Conservation (phyloP, 306 rosid genomes). For the Elaeagnus macrophylla region DNA sequence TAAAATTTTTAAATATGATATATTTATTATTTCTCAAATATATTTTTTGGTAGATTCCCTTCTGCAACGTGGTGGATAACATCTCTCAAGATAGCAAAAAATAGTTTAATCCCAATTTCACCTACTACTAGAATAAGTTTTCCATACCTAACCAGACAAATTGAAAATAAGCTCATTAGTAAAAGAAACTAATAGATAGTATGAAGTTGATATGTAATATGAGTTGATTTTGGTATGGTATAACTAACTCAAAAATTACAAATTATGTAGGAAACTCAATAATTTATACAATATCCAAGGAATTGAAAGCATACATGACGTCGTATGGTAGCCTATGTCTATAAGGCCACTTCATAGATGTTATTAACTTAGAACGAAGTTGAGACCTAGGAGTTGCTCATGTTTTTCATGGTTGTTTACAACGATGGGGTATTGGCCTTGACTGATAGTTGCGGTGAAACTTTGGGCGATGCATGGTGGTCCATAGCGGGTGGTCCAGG, state of each 20-base stretch:
- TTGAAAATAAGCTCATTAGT: constrained; percentile 9
- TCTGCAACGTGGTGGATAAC: constrained; percentile 66
- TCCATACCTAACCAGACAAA: constrained; percentile 57
- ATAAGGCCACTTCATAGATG: constrained; percentile 88
- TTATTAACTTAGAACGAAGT: constrained; percentile 33
- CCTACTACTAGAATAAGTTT: constrained; percentile 86
- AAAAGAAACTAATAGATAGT: constrained; percentile 1
- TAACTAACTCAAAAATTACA: not conserved
- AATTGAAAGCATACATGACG: constrained; percentile 46
- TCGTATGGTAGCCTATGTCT: constrained; percentile 86
- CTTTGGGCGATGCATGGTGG: too few species aligned
- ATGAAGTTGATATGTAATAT: constrained; percentile 5
- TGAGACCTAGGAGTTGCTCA: too few species aligned
- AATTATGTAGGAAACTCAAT: not conserved
- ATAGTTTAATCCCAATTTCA: constrained; percentile 71
- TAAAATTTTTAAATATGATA: too few species aligned
- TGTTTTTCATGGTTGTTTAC: too few species aligned
- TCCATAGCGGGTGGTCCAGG: too few species aligned
- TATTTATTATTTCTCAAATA: too few species aligned
- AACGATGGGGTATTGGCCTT: too few species aligned
- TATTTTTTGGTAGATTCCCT: constrained; percentile 54
- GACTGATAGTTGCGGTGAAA: too few species aligned
- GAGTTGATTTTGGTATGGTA: too few species aligned
- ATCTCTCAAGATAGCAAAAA: constrained; percentile 52
- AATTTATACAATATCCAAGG: not conserved